Evolutionary conservation across 306 rosid species (phyloP), one percentile per base, ranked within the genome.

Genomic region (Medicago ruthenica): DNA sequence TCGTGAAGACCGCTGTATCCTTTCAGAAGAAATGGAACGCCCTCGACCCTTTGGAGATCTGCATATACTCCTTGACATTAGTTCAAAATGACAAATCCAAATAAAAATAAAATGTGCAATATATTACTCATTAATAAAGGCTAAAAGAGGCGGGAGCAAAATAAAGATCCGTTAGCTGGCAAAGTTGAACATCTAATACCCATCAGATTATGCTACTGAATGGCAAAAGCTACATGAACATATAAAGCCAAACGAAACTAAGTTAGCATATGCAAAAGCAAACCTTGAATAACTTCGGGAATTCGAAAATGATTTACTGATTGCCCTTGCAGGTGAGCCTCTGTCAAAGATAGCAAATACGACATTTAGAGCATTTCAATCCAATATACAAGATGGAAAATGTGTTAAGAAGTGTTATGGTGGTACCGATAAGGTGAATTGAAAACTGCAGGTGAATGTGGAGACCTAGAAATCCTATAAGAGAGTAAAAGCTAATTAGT

Each of bases 231-330:
- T 4, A 9, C 36, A 22, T 8, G 54, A 22, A 68, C 15, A n/a
- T 70, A 16, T 70, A 37, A 69, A 79, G 45, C 39, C 47, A 67
- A 61, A 36, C 59, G 61, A 76, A 66, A 68, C 42, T 17, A 14
- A 78, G 41, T 21, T 6, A 40, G 55, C 39, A 69, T 70, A 71
- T 67, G 58, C 58, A 37, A 45, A 85, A 74, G 47, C 85, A 68
- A 88, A 85, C 91, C 83, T 76, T 4, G 87, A 87, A 88, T 79
- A 78, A 81, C 91, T 90, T 83, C 82, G 80, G 54, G 87, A 77
- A 79, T 83, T 83, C 61, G 89, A 90, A 79, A 73, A 76, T 8
- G 89, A 86, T 84, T 76, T 76, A 79, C 90, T 88, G 80, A 75
- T 81, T 57, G 97, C 90, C 84, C 88, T 84, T 44, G 86, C 50